These are phyloP conservation scores for Lentinula sp. DNA, from an alignment of 768 basidiomycete genomes.

Conservation along the genomic window DNA sequence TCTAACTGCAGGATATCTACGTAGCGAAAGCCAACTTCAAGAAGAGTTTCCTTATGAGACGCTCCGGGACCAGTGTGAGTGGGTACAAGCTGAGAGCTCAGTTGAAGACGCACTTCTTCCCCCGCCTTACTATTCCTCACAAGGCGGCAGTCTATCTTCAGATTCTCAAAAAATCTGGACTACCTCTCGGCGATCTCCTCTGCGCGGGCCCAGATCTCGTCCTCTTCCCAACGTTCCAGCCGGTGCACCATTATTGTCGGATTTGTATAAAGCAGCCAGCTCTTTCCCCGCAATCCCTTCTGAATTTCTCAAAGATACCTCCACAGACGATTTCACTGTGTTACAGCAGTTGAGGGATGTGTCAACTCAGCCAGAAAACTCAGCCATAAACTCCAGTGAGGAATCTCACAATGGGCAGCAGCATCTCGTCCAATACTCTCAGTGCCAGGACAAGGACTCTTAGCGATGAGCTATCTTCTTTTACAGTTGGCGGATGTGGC, in stretches of 20 bases:
- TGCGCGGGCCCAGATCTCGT: background rate
- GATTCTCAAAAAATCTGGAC: background rate
- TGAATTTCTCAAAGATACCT: background rate
- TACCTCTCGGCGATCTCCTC: background rate
- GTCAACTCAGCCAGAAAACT: too few relatives aligned
- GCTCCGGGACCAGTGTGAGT: slow-evolving; percentile 56
- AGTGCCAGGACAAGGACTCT: too few relatives aligned
- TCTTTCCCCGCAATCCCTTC: background rate
- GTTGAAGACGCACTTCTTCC: slow-evolving; percentile 51
- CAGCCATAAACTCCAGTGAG: too few relatives aligned
- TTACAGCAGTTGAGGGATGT: too few relatives aligned
- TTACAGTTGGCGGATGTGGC: background rate
- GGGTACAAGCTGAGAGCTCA: slow-evolving; percentile 5
- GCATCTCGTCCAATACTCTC: too few relatives aligned
- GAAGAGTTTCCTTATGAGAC: slow-evolving; percentile 66
- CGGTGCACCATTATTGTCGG: background rate
- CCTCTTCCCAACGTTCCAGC: background rate
- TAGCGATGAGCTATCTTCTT: too few relatives aligned
- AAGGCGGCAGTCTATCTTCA: background rate
- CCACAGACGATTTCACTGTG: too few relatives aligned
- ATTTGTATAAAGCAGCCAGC: background rate
- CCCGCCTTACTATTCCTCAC: slow-evolving; percentile 46
- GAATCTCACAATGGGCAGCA: too few relatives aligned
- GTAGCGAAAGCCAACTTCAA: slow-evolving; percentile 50
- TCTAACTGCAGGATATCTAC: slow-evolving; percentile 61